Conservation (phyloP, 2,329 filamentous ascomycete species). For the Lecanicillium sp. region DNA sequence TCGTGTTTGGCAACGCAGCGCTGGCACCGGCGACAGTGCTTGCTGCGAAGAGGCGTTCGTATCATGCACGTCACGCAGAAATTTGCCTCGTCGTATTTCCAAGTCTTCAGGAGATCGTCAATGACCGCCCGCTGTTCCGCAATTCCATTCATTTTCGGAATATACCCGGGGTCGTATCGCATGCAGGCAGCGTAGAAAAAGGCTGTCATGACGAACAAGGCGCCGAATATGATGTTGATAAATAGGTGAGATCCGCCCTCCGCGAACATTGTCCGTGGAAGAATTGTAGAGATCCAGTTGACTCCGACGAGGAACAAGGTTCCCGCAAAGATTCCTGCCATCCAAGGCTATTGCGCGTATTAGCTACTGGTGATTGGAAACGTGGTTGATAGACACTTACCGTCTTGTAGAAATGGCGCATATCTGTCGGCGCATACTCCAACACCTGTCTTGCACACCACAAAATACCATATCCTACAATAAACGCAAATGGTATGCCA, state of each 20-base stretch:
- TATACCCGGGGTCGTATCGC: constrained; percentile 82
- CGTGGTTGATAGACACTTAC: constrained; percentile 35
- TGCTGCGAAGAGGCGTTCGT: constrained; percentile 82
- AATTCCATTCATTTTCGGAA: constrained; percentile 83
- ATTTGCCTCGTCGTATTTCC: constrained; percentile 89
- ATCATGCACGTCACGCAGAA: constrained; percentile 97
- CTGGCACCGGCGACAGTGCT: constrained; percentile 87
- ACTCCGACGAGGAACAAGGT: constrained; percentile 75
- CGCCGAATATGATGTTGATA: constrained; percentile 67
- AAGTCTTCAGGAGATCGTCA: constrained; percentile 72
- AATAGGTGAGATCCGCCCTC: constrained; percentile 48
- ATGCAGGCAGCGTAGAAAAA: constrained; percentile 89
- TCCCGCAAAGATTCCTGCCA: constrained; percentile 87
- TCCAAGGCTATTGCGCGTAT: constrained; percentile 59
- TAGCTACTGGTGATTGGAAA: constrained; percentile 7
- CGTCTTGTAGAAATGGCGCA: constrained; percentile 85
- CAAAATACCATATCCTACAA: constrained; percentile 63
- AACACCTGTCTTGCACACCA: constrained; percentile 71
- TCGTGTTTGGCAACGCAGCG: constrained; percentile 95
- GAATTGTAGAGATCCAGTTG: constrained; percentile 65
- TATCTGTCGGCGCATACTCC: constrained; percentile 76
- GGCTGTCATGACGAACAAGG: constrained; percentile 55
- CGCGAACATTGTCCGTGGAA: constrained; percentile 39
- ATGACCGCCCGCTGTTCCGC: constrained; percentile 86
- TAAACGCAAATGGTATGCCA: constrained; percentile 63